These are phyloP conservation scores for Hirsutella thompsonii DNA, from an alignment of 2,329 filamentous ascomycete species.

Conservation along the genomic window DNA sequence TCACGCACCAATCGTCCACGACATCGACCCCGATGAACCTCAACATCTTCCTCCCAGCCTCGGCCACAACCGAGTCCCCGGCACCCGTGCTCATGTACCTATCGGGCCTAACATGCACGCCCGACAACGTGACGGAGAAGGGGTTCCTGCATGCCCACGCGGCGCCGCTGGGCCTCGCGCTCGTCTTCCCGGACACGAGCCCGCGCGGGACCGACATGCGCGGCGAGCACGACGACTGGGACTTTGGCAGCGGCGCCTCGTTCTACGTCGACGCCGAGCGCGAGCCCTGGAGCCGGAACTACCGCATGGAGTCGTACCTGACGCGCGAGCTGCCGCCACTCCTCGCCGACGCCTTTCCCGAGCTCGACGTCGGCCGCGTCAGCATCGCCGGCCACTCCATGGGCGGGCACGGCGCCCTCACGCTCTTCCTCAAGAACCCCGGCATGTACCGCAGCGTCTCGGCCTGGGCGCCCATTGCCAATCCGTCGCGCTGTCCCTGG, in stretches of 20 bases:
- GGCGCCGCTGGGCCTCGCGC: constrained; percentile 68
- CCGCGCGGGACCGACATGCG: constrained; percentile 70
- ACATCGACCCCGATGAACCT: constrained; percentile 85
- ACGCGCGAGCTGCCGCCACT: constrained; percentile 71
- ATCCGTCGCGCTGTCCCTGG: constrained; percentile 80
- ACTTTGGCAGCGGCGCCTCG: constrained; percentile 84
- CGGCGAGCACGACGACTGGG: constrained; percentile 78
- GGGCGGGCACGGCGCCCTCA: constrained; percentile 92
- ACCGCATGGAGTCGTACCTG: constrained; percentile 93
- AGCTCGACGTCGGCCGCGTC: constrained; percentile 56
- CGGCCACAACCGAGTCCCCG: constrained; percentile 37
- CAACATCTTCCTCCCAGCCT: constrained; percentile 80
- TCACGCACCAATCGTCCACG: constrained; percentile 66
- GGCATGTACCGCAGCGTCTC: constrained; percentile 80
- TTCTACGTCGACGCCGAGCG: constrained; percentile 87
- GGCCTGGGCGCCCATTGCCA: constrained; percentile 82
- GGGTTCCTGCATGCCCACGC: constrained; percentile 88
- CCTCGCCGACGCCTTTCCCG: constrained; percentile 59
- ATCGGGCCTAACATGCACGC: constrained; percentile 87
- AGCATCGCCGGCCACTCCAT: constrained; percentile 92
- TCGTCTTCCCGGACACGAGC: constrained; percentile 91
- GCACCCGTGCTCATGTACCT: constrained; percentile 87
- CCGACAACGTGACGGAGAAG: constrained; percentile 70
- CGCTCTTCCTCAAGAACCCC: constrained; percentile 83
- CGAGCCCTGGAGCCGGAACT: constrained; percentile 61